Conservation (phyloP, 345 rosid genomes). For the Mercurialis annua region DNA sequence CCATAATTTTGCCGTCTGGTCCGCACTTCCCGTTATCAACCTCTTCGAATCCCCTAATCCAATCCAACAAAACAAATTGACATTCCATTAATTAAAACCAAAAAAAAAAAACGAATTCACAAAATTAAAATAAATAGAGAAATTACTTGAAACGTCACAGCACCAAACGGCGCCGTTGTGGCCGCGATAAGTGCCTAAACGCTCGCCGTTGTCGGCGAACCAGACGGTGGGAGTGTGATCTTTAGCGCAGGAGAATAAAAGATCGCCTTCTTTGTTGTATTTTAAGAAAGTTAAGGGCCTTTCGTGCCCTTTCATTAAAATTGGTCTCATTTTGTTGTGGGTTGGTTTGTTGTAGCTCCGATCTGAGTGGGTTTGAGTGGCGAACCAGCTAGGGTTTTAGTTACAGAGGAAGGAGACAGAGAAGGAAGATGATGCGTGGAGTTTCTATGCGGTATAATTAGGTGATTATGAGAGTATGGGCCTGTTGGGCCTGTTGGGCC, state of each 20-base stretch:
- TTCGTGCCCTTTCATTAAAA: slow-evolving; percentile 96
- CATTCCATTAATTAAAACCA: neutral
- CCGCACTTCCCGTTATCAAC: slow-evolving; percentile 90
- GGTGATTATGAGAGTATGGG: neutral
- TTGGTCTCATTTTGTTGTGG: slow-evolving; percentile 75
- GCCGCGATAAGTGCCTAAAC: slow-evolving; percentile 92
- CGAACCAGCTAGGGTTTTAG: neutral
- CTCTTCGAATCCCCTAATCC: slow-evolving; percentile 60
- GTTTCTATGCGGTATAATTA: neutral
- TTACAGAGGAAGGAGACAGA: too few species aligned
- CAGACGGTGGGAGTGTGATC: slow-evolving; percentile 93
- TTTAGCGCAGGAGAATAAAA: slow-evolving; percentile 92
- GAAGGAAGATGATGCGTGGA: too few species aligned
- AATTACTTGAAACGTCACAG: slow-evolving; percentile 78
- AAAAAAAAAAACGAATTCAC: neutral
- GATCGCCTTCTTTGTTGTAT: slow-evolving; percentile 91
- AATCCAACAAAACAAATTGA: neutral
- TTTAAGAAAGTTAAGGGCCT: slow-evolving; percentile 88
- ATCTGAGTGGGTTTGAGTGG: neutral
- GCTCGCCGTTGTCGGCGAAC: slow-evolving; percentile 96
- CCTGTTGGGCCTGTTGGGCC: too few species aligned
- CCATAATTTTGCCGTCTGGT: slow-evolving; percentile 89
- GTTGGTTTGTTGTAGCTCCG: neutral
- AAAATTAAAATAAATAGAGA: neutral
- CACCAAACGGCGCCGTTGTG: slow-evolving; percentile 99